A percentile compares a stretch with the other conserved stretches of the same genome.
Evolutionary conservation across 129 eudicot genomes (phyloP).

Genomic region (Glebionis coronaria): DNA sequence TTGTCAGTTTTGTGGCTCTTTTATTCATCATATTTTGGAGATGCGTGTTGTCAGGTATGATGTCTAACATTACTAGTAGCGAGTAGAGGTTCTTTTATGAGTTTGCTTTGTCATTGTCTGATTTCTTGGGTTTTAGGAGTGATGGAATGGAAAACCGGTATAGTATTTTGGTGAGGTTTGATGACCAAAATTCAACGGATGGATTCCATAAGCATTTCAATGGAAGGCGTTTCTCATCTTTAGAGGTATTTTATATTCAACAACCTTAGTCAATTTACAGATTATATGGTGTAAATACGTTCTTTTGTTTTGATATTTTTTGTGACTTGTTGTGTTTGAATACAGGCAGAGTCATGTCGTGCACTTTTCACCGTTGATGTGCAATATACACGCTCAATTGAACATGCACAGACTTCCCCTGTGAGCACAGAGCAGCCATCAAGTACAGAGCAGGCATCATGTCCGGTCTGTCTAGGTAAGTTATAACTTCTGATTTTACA

Average conservation of each 20-base stretch:
- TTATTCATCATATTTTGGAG: conserved; percentile 79
- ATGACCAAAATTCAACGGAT: conserved; percentile 72
- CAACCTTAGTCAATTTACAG: neutral
- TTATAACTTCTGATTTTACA: conserved; percentile 15
- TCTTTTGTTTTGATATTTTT: neutral
- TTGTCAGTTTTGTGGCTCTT: conserved; percentile 91
- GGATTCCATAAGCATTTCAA: conserved; percentile 77
- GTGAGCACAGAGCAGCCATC: conserved; percentile 76
- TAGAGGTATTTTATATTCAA: conserved; percentile 52
- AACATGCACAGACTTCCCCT: conserved; percentile 64
- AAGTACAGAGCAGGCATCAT: conserved; percentile 80
- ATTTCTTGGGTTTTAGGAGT: conserved; percentile 45
- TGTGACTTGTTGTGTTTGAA: conserved; percentile 1
- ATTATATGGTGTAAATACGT: neutral
- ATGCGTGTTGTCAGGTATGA: conserved; percentile 89
- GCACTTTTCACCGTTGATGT: conserved; percentile 74
- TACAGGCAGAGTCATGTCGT: conserved; percentile 80
- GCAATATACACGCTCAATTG: conserved; percentile 87
- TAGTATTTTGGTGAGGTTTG: conserved; percentile 72
- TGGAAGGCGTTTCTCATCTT: conserved; percentile 73
- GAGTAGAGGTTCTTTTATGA: neutral
- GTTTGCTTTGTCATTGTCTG: neutral
- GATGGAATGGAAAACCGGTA: conserved; percentile 87
- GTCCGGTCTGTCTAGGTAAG: conserved; percentile 96
- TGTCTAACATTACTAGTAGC: neutral